Conservation (phyloP, 768 basidiomycete genomes). For the Xanthoconium stramineum region DNA sequence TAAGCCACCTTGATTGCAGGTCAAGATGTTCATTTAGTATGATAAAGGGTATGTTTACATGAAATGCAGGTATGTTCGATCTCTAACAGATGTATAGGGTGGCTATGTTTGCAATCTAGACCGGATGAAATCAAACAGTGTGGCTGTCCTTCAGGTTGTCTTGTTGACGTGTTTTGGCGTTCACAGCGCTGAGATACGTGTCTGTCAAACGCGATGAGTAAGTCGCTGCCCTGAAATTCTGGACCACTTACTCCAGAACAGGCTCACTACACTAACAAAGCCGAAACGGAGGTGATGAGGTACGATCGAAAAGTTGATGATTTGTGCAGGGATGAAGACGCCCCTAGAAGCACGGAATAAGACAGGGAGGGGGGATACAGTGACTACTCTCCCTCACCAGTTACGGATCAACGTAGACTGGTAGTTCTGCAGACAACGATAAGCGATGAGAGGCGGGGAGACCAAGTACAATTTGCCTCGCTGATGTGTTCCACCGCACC, state of each 20-base stretch:
- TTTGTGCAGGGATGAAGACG: slow-evolving; percentile 73
- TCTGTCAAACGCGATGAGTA: slow-evolving; percentile 34
- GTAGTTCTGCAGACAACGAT: slow-evolving; percentile 50
- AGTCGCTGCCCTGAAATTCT: neutral
- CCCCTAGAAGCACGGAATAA: slow-evolving; percentile 39
- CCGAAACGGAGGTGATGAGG: slow-evolving; percentile 77
- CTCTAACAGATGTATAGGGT: slow-evolving; percentile 13
- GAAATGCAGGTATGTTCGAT: slow-evolving; percentile 4
- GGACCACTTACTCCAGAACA: slow-evolving; percentile 72
- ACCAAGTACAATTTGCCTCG: slow-evolving; percentile 23
- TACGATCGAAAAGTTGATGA: slow-evolving; percentile 74
- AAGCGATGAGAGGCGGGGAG: neutral
- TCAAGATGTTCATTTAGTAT: neutral
- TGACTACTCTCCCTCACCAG: slow-evolving; percentile 45
- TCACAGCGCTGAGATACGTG: slow-evolving; percentile 60
- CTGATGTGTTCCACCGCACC: slow-evolving; percentile 49
- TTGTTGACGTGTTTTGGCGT: slow-evolving; percentile 31
- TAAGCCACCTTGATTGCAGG: neutral
- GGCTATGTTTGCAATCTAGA: neutral
- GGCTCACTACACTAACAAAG: slow-evolving; percentile 69
- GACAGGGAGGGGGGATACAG: neutral
- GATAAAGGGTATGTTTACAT: slow-evolving; percentile 7
- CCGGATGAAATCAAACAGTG: neutral
- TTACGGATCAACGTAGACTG: slow-evolving; percentile 71
- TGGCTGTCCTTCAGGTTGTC: neutral